Evolutionary conservation across 2,329 filamentous ascomycete species (phyloP), one percentile per base, ranked within the genome.

Genomic region (Neonectria hederae): DNA sequence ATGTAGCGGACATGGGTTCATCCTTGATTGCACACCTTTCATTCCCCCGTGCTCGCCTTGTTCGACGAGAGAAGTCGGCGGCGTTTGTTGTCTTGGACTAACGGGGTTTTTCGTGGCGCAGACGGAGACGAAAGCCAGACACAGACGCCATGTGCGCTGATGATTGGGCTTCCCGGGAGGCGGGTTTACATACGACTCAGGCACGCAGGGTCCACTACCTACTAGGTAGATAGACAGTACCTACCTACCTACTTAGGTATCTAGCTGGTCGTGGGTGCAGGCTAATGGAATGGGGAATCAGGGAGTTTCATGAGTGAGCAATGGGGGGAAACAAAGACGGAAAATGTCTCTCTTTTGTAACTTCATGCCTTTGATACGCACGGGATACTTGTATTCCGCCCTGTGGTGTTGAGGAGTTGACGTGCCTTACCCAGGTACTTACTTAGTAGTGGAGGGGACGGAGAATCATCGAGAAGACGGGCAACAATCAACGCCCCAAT

Each of bases 121-220:
- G 67, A 46, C 32, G 55, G 38, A n/a, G 48, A 58, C 58, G 48
- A 57, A 63, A 61, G 53, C 59, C 68, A 66, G 64, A 58, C 38
- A 54, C 28, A 46, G n/a, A 45, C 58, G 62, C 71, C 76, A 77
- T 77, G 76, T 77, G 76, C 66, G 62, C 51, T 63, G 60, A 71
- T 74, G 74, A 75, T 75, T 75, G 74, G 74, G 62, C 62, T 61
- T 59, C 42, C 43, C 48, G 54, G 13, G 28, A 19, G 45, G 59
- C 54, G 28, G 55, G 19, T 13, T 30, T 22, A 40, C 35, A 38
- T 6, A 40, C 14, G 40, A 43, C 40, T 21, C 46, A 48, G 35
- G 6, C 24, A 42, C 45, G 22, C 45, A 32, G 55, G 45, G 55
- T 51, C 55, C 28, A n/a, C n/a, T n/a, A n/a, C n/a, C n/a, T n/a